phyloP scores from a whole-genome alignment of 2,329 filamentous ascomycete genomes.

The Gaeumannomyces tritici region DNA sequence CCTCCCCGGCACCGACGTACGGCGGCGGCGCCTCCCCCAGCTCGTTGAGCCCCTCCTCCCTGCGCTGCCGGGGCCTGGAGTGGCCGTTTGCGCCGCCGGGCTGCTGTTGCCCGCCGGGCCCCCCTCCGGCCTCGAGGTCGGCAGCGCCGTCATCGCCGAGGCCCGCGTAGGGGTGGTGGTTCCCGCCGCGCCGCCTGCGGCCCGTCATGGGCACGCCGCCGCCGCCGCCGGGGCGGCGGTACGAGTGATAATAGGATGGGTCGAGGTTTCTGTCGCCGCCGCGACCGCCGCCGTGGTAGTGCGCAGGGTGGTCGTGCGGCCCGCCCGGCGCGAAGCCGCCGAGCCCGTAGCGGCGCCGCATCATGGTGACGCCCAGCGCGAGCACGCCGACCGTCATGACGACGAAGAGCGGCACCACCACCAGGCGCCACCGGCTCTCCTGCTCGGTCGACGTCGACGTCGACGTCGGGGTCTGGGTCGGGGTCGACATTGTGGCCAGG shows the following conservation, averaged over 20 bases:
- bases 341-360: constrained; percentile 2
- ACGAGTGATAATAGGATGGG: neutral
- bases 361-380: neutral
- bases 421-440: constrained; percentile 5
- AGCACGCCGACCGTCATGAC: constrained; percentile 2
- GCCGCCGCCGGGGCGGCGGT: neutral
- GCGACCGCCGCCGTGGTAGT: neutral
- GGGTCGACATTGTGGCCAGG: neutral
- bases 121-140: neutral
- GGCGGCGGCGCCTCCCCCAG: constrained; percentile 17
- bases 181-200: neutral
- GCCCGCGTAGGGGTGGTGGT: neutral
- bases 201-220: neutral
- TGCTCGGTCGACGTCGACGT: neutral
- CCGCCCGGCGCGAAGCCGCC: neutral
- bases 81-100: constrained; percentile 7
- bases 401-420: constrained; percentile 7
- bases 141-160: neutral
- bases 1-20: constrained; percentile 7
- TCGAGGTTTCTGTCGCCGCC: neutral
- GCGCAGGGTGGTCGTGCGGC: neutral
- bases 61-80: neutral
- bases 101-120: constrained; percentile 3
- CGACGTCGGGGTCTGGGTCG: no score
- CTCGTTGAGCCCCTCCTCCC: constrained; percentile 15